Evolutionary conservation across 1,284 basidiomycete species (phyloP).

Genomic region (Singerocomus rubriflavus): DNA sequence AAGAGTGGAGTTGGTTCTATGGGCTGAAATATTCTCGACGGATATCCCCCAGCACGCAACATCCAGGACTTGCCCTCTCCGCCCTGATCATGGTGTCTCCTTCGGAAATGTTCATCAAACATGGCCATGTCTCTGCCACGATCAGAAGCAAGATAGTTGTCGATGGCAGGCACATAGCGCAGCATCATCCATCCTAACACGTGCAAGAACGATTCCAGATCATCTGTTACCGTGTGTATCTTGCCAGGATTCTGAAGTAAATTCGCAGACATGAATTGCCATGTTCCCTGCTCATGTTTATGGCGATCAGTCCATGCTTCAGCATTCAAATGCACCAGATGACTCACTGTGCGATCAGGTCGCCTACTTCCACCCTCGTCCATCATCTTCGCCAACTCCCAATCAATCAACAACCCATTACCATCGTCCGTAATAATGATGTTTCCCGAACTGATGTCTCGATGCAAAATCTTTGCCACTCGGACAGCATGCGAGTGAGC

Average conservation of each 20-base stretch:
- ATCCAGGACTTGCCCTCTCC: no score
- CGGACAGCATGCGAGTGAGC: slow-evolving; percentile 2
- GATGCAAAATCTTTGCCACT: not conserved
- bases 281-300: not conserved
- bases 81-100: no score
- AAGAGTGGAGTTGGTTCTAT: no score
- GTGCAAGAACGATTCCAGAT: slow-evolving; percentile 1
- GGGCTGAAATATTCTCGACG: no score
- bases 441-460: not conserved
- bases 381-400: not conserved
- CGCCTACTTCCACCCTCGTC: not conserved
- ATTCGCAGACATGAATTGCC: not conserved
- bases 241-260: not conserved
- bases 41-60: no score
- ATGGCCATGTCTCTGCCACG: no score
- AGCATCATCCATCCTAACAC: not conserved
- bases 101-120: no score
- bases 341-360: not conserved
- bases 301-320: not conserved
- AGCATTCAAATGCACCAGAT: no score
- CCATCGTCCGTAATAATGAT: not conserved
- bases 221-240: not conserved
- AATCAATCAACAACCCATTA: slow-evolving; percentile 3
- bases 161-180: not conserved
- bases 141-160: not conserved